Base-by-base conservation (phyloP, 2,329 filamentous ascomycete species). In the Tothia fuscella region DNA sequence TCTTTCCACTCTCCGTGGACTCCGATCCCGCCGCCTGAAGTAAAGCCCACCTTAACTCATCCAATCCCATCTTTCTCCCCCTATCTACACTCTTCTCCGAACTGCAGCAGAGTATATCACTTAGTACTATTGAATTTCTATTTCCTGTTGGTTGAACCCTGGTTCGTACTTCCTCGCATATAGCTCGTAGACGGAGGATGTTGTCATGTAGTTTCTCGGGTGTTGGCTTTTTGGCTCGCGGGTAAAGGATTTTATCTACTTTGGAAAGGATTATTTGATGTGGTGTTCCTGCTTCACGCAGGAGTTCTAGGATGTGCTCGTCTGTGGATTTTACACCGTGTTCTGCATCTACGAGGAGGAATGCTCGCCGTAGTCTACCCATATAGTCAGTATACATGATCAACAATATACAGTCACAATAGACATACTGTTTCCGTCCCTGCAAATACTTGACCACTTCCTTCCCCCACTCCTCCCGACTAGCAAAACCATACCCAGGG, bases 401-500 rank as follows among this genome's bases (percentile, higher is more conserved):
- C 20, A 20, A 31, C 3, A 16, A 22, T 14, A 33, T 13, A 7
- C 4, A 13, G 20, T 20, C 21, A n/a, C n/a, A 17, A 12, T 9
- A 41, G 49, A 56, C 63, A 55, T 51, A 72, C 61, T 83, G 74
- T 51, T 71, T 76, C 47, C 80, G 66, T 32, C 66, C 64, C 48
- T 67, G 63, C 24, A 85, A 56, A 58, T 81, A 83, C 55, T 81
- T 82, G 63, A 82, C 65, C 46, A 82, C 79, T 56, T 82, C 74
- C 19, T 58, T 53, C 0, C 80, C 80, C 78, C 79, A 83, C 50
- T 74, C 71, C 6, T 64, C 56, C 25, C 70, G 60, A 51, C 73
- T 76, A 1, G 71, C 77, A 43, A 73, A 68, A 3, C 80, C 80
- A 52, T 84, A 84, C 0, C 80, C 80, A 1, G 80, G 80, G 71